phyloP scores from a whole-genome alignment of 148 eudicot species.

The Camellia lanceoleosa region DNA sequence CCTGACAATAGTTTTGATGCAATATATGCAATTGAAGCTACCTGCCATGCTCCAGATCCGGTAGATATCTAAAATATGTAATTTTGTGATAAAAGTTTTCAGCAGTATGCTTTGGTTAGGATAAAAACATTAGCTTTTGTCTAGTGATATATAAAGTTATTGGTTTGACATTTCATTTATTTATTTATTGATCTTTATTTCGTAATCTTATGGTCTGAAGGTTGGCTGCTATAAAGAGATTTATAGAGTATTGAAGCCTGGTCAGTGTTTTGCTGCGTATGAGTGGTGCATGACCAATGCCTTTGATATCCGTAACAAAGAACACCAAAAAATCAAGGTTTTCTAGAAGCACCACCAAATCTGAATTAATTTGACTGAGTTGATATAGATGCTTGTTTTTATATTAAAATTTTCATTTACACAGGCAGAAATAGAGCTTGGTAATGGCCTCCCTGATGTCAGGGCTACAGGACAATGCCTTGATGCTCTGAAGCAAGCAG shows the following conservation, averaged over 20 bases:
- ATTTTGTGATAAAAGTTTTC: not conserved
- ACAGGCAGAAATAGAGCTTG: constrained; percentile 90
- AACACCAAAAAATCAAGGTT: constrained; percentile 91
- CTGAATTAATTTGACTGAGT: not conserved
- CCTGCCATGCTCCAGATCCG: constrained; percentile 96
- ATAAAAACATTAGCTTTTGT: not conserved
- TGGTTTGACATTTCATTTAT: not conserved
- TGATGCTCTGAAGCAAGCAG: constrained; percentile 86
- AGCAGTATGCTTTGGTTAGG: not conserved
- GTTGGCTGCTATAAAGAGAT: constrained; percentile 91
- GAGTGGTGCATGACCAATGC: constrained; percentile 98
- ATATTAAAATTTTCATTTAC: not conserved
- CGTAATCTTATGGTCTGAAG: constrained; percentile 28
- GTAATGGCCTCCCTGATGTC: constrained; percentile 93
- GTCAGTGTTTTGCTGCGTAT: constrained; percentile 86
- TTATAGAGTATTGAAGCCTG: constrained; percentile 83
- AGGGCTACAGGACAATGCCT: constrained; percentile 70
- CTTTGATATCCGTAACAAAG: constrained; percentile 65
- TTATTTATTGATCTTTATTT: not conserved
- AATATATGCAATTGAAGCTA: constrained; percentile 94
- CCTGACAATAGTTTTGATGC: constrained; percentile 83
- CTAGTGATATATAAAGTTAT: too few relatives aligned
- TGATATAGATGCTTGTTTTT: not conserved
- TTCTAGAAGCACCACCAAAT: not conserved
- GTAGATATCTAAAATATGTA: constrained; percentile 35